Conservation (phyloP, 768 basidiomycete genomes). For the Cubamyces lactineus region DNA sequence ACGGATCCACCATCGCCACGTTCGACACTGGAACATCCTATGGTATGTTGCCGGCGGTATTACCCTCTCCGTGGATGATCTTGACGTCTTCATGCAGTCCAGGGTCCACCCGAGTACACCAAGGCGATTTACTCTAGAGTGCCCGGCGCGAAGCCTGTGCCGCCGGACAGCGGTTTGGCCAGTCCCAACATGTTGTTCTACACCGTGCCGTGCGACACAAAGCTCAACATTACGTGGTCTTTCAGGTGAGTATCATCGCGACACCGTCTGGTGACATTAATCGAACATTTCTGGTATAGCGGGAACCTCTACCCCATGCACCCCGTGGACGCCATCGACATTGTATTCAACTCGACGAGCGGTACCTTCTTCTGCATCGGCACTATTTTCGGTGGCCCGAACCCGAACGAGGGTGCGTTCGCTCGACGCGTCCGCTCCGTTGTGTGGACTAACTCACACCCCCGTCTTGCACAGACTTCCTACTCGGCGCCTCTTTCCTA, state of each 20-base stretch:
- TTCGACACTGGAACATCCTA: slow-evolving; percentile 27
- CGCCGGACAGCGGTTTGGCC: neutral
- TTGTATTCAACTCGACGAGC: neutral
- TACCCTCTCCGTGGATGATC: neutral
- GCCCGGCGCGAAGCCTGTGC: neutral
- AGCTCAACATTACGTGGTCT: slow-evolving; percentile 2
- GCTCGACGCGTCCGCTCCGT: neutral
- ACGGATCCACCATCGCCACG: slow-evolving; percentile 7
- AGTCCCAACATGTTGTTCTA: neutral
- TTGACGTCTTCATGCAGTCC: neutral
- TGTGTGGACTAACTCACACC: neutral
- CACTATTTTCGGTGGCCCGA: neutral
- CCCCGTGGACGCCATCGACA: neutral
- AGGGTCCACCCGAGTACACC: neutral
- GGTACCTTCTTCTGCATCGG: slow-evolving; percentile 2
- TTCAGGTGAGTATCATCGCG: neutral
- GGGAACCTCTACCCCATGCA: slow-evolving; percentile 5
- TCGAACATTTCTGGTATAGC: neutral
- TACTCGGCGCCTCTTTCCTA: slow-evolving; percentile 1
- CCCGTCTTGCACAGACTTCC: neutral
- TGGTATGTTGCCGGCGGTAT: slow-evolving; percentile 1
- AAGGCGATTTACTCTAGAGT: slow-evolving; percentile 1
- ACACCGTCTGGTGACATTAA: neutral
- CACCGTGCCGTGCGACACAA: slow-evolving; percentile 2
- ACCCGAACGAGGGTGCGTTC: neutral